Conservation (phyloP, 306 rosid species). For the Prunus padus region DNA sequence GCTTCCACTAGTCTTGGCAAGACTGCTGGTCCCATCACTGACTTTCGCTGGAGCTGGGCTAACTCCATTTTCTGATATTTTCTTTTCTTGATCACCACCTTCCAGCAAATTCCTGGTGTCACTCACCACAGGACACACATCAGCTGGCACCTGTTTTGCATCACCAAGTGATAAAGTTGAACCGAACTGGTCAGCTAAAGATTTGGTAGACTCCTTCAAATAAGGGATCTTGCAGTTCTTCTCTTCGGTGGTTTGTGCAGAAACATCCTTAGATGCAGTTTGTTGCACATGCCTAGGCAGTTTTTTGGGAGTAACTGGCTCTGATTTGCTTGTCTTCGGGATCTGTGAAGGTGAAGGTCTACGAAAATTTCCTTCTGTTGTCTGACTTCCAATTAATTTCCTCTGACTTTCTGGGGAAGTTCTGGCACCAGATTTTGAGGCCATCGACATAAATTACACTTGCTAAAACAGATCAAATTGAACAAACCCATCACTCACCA, state of each 20-base stretch:
- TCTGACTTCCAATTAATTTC: constrained; percentile 29
- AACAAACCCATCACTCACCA: constrained; percentile 32
- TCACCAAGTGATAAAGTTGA: constrained; percentile 33
- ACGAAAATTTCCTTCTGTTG: constrained; percentile 31
- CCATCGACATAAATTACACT: constrained; percentile 27
- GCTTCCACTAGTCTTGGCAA: constrained; percentile 43
- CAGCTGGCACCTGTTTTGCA: constrained; percentile 27
- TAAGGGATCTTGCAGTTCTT: constrained; percentile 18
- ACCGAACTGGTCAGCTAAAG: constrained; percentile 31
- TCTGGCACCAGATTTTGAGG: constrained; percentile 38
- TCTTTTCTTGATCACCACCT: constrained; percentile 32
- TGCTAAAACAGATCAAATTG: constrained; percentile 24
- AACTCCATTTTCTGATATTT: constrained; percentile 18
- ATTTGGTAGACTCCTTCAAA: constrained; percentile 20
- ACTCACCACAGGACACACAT: neutral
- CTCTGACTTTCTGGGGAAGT: constrained; percentile 29
- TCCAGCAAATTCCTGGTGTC: constrained; percentile 18
- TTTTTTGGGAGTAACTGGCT: constrained; percentile 35
- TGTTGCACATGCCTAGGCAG: constrained; percentile 28
- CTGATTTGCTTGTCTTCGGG: constrained; percentile 41
- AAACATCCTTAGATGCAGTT: constrained; percentile 22
- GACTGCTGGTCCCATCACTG: constrained; percentile 40
- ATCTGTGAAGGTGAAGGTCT: constrained; percentile 36
- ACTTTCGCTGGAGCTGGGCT: constrained; percentile 30
- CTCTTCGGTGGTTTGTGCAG: constrained; percentile 14